These are phyloP conservation scores for Cordyceps militaris DNA, from an alignment of 2,329 filamentous ascomycete genomes.

Conservation along the genomic window DNA sequence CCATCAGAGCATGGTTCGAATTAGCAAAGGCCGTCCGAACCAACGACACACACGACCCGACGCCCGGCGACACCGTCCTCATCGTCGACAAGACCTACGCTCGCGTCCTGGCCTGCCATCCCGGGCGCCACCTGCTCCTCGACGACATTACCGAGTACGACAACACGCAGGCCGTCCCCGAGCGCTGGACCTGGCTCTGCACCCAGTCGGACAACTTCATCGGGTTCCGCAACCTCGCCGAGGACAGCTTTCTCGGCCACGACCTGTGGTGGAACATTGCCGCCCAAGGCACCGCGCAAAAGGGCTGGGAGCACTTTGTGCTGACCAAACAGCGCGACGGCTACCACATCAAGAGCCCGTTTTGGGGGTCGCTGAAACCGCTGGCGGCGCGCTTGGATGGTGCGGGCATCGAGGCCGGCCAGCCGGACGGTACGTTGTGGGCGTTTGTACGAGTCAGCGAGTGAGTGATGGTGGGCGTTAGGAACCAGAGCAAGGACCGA, in stretches of 20 bases:
- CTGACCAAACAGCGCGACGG: not conserved
- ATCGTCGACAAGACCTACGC: not conserved
- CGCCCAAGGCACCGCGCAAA: not conserved
- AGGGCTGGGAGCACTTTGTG: not conserved
- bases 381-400: slow-evolving; percentile 44
- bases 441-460: not conserved
- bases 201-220: not conserved
- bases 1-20: not conserved
- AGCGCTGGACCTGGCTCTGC: slow-evolving; percentile 3
- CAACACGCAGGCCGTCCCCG: not conserved
- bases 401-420: slow-evolving; percentile 55
- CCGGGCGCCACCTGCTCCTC: not conserved
- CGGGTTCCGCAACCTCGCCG: not conserved
- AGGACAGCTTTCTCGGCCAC: not conserved
- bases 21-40: not conserved
- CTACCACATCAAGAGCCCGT: not conserved
- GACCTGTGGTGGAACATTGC: not conserved
- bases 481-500: too few species aligned
- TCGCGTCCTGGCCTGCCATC: not conserved
- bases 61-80: not conserved
- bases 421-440: slow-evolving; percentile 25
- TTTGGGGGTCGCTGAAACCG: not conserved
- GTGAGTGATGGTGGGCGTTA: too few species aligned
- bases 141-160: not conserved
- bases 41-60: not conserved